Evolutionary conservation across 1,284 basidiomycete species (phyloP).

Genomic region (Leccinum pachyderme): DNA sequence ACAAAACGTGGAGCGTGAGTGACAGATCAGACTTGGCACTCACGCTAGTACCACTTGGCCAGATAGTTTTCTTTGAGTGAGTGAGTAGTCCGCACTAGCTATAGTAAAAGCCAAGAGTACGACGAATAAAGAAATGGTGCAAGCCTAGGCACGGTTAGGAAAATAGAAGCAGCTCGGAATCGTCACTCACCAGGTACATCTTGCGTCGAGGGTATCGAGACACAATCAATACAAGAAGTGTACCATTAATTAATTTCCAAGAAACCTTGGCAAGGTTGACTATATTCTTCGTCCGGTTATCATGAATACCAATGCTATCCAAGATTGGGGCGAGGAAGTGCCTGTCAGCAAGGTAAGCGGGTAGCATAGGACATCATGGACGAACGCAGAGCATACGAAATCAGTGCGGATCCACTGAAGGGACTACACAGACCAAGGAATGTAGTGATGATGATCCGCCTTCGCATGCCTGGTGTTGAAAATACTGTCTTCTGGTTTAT

Average conservation of each 20-base stretch:
- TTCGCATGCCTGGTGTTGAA: background rate
- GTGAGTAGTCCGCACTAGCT: background rate
- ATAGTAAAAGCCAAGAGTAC: background rate
- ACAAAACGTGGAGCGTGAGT: background rate
- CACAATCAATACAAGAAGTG: background rate
- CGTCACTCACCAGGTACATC: background rate
- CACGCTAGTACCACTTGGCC: background rate
- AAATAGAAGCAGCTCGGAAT: background rate
- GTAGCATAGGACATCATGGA: background rate
- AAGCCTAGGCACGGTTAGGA: background rate
- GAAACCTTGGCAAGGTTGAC: background rate
- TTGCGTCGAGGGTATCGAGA: background rate
- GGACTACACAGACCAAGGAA: background rate
- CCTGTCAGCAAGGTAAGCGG: background rate
- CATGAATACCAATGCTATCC: background rate
- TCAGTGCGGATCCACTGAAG: background rate
- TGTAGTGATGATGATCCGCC: background rate
- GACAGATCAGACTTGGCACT: background rate
- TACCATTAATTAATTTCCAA: background rate
- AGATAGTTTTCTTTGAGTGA: background rate
- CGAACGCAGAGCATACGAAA: background rate
- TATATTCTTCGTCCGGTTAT: background rate
- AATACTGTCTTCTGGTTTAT: background rate
- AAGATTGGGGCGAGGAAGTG: background rate
- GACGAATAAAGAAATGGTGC: background rate